A percentile compares a stretch with the other conserved stretches of the same genome.
phyloP scores from a whole-genome alignment of 331 rosid species.

The Acacia concinna region DNA sequence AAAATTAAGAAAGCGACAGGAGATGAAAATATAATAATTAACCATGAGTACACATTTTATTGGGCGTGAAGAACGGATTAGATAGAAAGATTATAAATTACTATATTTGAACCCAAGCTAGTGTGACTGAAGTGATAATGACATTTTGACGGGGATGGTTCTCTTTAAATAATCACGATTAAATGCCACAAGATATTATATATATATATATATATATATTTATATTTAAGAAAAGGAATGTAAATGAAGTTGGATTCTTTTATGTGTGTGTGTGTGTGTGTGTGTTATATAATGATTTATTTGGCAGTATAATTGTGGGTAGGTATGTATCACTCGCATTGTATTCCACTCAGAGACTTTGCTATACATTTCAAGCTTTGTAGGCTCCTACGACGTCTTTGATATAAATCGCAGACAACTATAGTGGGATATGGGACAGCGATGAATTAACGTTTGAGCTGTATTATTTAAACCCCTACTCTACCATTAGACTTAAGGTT shows the following conservation, averaged over 20 bases:
- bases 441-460: neutral
- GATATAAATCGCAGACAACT: neutral
- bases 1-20: slow-evolving; percentile 1
- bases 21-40: neutral
- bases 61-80: neutral
- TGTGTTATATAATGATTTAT: neutral
- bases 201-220: no score
- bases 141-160: neutral
- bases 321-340: neutral
- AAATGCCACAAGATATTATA: neutral
- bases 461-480: neutral
- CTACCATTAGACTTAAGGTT: neutral
- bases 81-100: neutral
- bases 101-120: neutral
- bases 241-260: neutral
- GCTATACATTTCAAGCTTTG: neutral
- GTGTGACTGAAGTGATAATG: neutral
- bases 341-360: neutral
- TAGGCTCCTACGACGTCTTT: neutral
- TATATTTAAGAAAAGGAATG: neutral
- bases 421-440: neutral
- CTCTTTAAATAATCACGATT: neutral
- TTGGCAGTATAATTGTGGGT: neutral
- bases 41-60: neutral
- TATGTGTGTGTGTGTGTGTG: no score